Evolutionary conservation across 2,329 filamentous ascomycete species (phyloP).

Genomic region (Ceratocystis ficicola): DNA sequence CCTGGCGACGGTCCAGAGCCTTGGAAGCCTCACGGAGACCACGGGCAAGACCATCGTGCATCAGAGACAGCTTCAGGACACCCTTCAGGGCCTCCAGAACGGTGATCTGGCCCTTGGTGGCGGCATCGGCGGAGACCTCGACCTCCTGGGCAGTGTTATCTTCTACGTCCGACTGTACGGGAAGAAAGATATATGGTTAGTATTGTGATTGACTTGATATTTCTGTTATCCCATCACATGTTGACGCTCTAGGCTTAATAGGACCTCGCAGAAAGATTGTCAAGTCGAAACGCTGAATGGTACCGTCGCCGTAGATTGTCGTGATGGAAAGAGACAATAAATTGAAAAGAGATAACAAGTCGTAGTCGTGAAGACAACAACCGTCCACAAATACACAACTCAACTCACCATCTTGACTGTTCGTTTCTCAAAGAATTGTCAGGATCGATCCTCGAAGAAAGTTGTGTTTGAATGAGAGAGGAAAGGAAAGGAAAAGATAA

Average conservation of each 20-base stretch:
- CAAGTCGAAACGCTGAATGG: neutral
- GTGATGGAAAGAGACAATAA: constrained; percentile 7
- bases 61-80: constrained; percentile 94
- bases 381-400: constrained; percentile 12
- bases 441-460: constrained; percentile 54
- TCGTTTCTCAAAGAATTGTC: constrained; percentile 39
- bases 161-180: constrained; percentile 95
- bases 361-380: neutral
- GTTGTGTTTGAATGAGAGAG: constrained; percentile 29
- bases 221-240: neutral
- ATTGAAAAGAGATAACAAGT: neutral
- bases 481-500: constrained; percentile 24
- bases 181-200: constrained; percentile 13
- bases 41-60: constrained; percentile 98
- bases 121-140: constrained; percentile 86
- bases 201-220: neutral
- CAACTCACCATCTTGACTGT: constrained; percentile 49
- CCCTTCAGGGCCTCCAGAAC: constrained; percentile 98
- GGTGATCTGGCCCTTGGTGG: constrained; percentile 85
- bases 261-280: neutral
- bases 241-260: neutral
- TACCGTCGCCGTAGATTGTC: neutral
- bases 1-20: constrained; percentile 95
- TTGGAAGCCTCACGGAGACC: constrained; percentile 98
- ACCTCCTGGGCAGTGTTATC: constrained; percentile 91